phyloP scores from a whole-genome alignment of 2,329 filamentous ascomycete species.

The Samsoniella hepiali region DNA sequence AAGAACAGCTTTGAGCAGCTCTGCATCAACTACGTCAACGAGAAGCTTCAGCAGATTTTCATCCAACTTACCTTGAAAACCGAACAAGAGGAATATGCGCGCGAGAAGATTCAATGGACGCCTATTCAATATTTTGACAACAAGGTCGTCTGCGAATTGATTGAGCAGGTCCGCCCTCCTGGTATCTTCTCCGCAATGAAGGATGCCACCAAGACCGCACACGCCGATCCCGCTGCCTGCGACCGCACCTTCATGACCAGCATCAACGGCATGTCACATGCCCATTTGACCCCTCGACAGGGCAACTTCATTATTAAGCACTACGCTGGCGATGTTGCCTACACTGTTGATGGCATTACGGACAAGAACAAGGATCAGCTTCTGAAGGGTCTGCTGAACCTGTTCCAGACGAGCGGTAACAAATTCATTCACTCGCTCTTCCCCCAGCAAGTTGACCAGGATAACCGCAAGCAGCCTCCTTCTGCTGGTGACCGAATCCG shows the following conservation, averaged over 20 bases:
- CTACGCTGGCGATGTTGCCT: slow-evolving; percentile 94
- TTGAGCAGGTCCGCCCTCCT: slow-evolving; percentile 84
- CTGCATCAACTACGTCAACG: slow-evolving; percentile 99
- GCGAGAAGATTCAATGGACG: slow-evolving; percentile 97
- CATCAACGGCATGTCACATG: slow-evolving; percentile 85
- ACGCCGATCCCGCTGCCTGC: slow-evolving; percentile 89
- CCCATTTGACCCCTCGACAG: slow-evolving; percentile 87
- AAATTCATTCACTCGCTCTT: slow-evolving; percentile 84
- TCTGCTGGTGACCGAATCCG: slow-evolving; percentile 97
- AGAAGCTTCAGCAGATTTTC: slow-evolving; percentile 98
- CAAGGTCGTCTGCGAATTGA: slow-evolving; percentile 96
- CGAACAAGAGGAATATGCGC: slow-evolving; percentile 94
- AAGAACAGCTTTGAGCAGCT: slow-evolving; percentile 99
- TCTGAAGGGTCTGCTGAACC: slow-evolving; percentile 85
- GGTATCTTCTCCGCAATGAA: slow-evolving; percentile 95
- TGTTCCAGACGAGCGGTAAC: slow-evolving; percentile 82
- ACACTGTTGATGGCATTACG: slow-evolving; percentile 93
- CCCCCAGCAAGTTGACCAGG: slow-evolving; percentile 88
- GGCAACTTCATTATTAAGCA: slow-evolving; percentile 98
- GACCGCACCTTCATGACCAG: slow-evolving; percentile 95
- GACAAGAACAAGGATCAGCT: slow-evolving; percentile 99
- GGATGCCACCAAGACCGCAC: slow-evolving; percentile 96
- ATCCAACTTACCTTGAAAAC: slow-evolving; percentile 96
- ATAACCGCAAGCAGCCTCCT: slow-evolving; percentile 90
- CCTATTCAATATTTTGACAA: slow-evolving; percentile 99